Evolutionary conservation across 1,284 basidiomycete genomes (phyloP), one percentile per base, ranked within the genome.

Genomic region (Anthracocystis walkeri): DNA sequence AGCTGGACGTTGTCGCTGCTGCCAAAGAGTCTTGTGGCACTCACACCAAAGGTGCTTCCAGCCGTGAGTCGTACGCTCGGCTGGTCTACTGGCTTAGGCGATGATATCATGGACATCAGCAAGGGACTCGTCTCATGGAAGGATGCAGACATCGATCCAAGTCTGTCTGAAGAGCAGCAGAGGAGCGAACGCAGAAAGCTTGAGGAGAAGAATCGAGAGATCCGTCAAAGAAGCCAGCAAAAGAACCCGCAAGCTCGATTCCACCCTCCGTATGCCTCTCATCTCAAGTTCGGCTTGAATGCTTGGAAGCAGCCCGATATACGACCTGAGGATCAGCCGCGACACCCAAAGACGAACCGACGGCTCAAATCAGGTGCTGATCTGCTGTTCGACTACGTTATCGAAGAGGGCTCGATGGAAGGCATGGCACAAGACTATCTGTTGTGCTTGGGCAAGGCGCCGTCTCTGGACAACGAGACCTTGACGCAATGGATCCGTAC

Each of bases 221-320:
- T 42, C 14, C 58, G 58, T 14, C n/a, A 29, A 20, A 40, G 42
- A 7, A 61, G 65, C 31, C 14, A 45, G 49, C 53, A 45, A 14
- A 67, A 61, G 48, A 33, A 50, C 42, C 65, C 65, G 3, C 18
- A 41, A 8, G 65, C 65, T 20, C 58, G 65, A 7, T 67, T 67
- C 41, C 65, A 67, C 33, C 65, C 65, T 25, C 65, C 65, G 4
- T 67, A 67, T 53, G n/a, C 51, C 1, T 57, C 65, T 11, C 65
- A 67, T 23, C 53, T 60, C 38, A 61, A 67, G 23, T 21, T 35
- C 18, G 65, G 48, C 20, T 21, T 67, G 20, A 52, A 67, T 38
- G 65, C 65, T 7, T 67, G 65, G 65, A 67, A 67, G 20, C 38
- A 31, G 18, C 29, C 53, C 7, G 42, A 56, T n/a, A 14, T 45